Evolutionary conservation across 768 basidiomycete species (phyloP).

Genomic region (Phlegmacium glaucopus): DNA sequence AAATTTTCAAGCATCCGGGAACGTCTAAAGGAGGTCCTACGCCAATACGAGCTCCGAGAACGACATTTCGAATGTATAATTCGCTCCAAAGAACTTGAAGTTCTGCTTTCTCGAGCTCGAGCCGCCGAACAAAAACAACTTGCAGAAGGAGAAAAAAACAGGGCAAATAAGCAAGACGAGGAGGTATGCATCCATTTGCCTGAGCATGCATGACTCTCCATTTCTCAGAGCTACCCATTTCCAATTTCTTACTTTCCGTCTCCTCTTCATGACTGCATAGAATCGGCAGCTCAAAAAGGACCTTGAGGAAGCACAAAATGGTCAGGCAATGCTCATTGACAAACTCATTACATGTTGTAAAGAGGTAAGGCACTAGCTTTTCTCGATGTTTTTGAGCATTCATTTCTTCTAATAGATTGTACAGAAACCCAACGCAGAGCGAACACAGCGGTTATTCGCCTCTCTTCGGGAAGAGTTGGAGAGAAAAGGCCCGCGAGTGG

Average conservation of each 20-base stretch:
- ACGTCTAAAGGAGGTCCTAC: slow-evolving; percentile 81
- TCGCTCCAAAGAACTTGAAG: slow-evolving; percentile 88
- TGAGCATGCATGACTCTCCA: slow-evolving; percentile 9
- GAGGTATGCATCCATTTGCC: slow-evolving; percentile 50
- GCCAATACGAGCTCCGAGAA: slow-evolving; percentile 87
- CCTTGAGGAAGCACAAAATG: slow-evolving; percentile 75
- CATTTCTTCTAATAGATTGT: slow-evolving; percentile 26
- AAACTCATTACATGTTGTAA: slow-evolving; percentile 84
- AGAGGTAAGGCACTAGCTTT: slow-evolving; percentile 53
- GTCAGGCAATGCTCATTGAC: slow-evolving; percentile 78
- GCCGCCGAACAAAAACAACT: slow-evolving; percentile 86
- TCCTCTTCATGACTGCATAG: slow-evolving; percentile 31
- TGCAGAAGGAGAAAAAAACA: slow-evolving; percentile 68
- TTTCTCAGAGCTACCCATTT: slow-evolving; percentile 11
- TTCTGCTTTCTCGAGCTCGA: slow-evolving; percentile 80
- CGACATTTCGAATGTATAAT: slow-evolving; percentile 91
- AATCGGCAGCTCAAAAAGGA: slow-evolving; percentile 69
- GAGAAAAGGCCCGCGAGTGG: slow-evolving; percentile 52
- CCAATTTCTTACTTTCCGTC: slow-evolving; percentile 4
- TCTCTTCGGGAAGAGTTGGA: slow-evolving; percentile 83
- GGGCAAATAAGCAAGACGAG: slow-evolving; percentile 67
- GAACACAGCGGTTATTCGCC: slow-evolving; percentile 76
- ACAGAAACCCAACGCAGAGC: slow-evolving; percentile 76
- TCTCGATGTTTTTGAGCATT: slow-evolving; percentile 7
- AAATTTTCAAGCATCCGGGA: slow-evolving; percentile 64